Evolutionary conservation across 257 asterid genomes (phyloP).

Genomic region (Solanum chaucha): DNA sequence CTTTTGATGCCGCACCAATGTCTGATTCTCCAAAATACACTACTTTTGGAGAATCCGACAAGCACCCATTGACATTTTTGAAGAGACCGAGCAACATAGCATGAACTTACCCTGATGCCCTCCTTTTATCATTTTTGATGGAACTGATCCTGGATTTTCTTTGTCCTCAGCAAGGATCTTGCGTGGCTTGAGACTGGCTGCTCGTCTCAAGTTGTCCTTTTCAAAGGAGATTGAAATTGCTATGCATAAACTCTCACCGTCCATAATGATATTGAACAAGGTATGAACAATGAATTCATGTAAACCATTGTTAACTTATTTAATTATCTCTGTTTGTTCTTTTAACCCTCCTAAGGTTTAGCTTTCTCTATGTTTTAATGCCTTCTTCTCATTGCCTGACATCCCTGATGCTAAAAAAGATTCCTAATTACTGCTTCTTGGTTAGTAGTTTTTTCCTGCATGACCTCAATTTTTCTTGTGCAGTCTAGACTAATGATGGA

Average conservation of each 20-base stretch:
- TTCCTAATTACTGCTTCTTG: background rate
- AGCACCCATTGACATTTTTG: too few species aligned
- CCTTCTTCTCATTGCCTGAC: background rate
- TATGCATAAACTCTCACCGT: conserved; percentile 40
- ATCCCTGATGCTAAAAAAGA: background rate
- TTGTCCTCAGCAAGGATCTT: conserved; percentile 70
- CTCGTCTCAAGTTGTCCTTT: conserved; percentile 75
- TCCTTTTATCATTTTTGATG: background rate
- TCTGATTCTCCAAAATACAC: too few species aligned
- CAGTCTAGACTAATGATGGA: conserved; percentile 75
- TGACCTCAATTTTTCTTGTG: background rate
- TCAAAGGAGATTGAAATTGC: conserved; percentile 70
- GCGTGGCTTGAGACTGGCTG: conserved; percentile 94
- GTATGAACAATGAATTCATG: conserved; percentile 18
- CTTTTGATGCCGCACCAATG: too few species aligned
- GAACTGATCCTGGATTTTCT: background rate
- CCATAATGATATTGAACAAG: conserved; percentile 38
- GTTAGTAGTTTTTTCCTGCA: background rate
- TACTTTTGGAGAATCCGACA: too few species aligned
- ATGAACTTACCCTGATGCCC: background rate
- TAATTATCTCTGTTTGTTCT: background rate
- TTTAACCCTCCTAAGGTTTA: background rate
- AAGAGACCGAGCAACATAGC: too few species aligned
- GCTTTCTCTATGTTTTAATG: background rate
- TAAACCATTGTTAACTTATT: background rate